Base-by-base conservation (phyloP, 106 monocot species). In the Agapanthus africanus region DNA sequence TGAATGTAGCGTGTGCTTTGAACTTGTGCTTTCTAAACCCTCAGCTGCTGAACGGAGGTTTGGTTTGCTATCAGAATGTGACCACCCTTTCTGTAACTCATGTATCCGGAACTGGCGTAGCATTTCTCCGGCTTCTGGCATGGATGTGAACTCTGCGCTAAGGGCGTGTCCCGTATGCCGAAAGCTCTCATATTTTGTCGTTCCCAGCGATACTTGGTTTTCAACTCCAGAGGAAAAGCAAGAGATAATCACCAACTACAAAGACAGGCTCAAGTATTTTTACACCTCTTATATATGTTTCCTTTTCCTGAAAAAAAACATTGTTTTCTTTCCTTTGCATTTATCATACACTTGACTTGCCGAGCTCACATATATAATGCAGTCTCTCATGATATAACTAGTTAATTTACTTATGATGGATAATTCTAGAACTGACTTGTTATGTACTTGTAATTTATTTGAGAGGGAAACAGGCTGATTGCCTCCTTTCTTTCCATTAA, bases 1-100 rank as follows among this genome's bases (percentile, higher is more conserved):
- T 70, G 95, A 95, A 70, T 95, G 95, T 63, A 79, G 86, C 78
- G 91, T 95, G 6, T 95, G 95, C 74, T 75, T 95, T 66, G 95
- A 91, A n/a, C 80, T 79, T 16, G 88, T 95, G 35, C 85, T 91
- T 35, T 95, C 88, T 21, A 95, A 95, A 72, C 79, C 85, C n/a
- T 80, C 76, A 57, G 73, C 85, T 74, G 77, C 83, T 67, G 95
- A 95, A 75, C 70, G 91, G 65, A 95, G 91, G 62, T 95, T 95
- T 80, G 95, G 95, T 18, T 56, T 95, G 69, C 85, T 95, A 47
- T 88, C 91, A 47, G 95, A 88, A 76, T 95, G 95, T 70, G 91
- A 95, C 39, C 95, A 95, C 69, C 83, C 95, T 11, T 95, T 95
- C 72, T 95, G 95, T 70, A 78, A 91, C 41, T 88, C 91, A 40